Evolutionary conservation across 345 rosid species (phyloP), one percentile per base, ranked within the genome.

Genomic region (Populus tremula): DNA sequence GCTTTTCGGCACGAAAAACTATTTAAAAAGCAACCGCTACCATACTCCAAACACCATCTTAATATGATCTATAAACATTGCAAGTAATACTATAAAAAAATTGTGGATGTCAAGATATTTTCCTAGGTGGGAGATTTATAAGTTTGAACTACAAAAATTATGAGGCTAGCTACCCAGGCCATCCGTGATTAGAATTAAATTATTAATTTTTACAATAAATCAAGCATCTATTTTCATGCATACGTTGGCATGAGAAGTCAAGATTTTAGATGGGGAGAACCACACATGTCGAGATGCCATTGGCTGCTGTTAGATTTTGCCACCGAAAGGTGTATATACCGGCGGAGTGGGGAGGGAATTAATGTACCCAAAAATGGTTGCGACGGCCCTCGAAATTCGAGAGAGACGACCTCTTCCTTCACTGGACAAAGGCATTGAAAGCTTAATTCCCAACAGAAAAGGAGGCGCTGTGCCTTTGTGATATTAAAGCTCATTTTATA

Each of bases 391-490:
- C 36, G 36, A 33, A 33, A 33, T 5, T 33, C 8, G 5, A 36
- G 16, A 31, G 31, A 29, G 41, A 11, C 21, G 9, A 27, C 25
- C 41, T 36, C 38, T 39, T 76, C 45, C 13, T 56, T 16, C 18
- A 35, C 38, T 5, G 27, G 36, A 38, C 27, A 17, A 38, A 3
- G 29, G 43, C 79, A 77, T 69, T 56, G 21, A 76, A 76, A 74
- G 43, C 69, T 43, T 5, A 2, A 35, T 27, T 29, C 43, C 74
- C 79, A 77, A 41, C 79, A 61, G 63, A 61, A 77, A 69, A 8
- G 69, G 79, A 77, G 79, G 79, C 31, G 74, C 39, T 18, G 4
- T 18, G 5, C 6, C 36, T n/a, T n/a, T 43, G 17, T n/a, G 62
- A 33, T 21, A 11, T 77, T 41, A 59, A 59, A 61, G 6, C 56